Percentiles rank a stretch among this genome's conserved stretches.
Conservation (phyloP, 2,329 filamentous ascomycete species). For the Phialemoniopsis sp. region DNA sequence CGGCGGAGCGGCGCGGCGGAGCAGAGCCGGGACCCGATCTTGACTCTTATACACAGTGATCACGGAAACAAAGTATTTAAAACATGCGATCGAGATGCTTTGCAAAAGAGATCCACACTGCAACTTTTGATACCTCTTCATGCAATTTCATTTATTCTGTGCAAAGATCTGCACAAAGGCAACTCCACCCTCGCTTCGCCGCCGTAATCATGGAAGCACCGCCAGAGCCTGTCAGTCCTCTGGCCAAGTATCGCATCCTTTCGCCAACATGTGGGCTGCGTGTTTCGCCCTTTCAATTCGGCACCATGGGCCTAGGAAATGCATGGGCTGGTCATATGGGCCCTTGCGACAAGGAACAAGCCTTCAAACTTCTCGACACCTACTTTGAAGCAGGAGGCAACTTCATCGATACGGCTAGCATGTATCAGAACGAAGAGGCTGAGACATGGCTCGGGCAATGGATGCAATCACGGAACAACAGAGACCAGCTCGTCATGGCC, state of each 20-base stretch:
- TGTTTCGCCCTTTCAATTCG: constrained; percentile 47
- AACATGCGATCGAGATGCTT: too few species aligned
- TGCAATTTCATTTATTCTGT: too few species aligned
- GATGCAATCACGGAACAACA: constrained; percentile 41
- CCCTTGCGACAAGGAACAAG: constrained; percentile 14
- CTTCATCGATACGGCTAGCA: constrained; percentile 63
- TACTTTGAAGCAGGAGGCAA: constrained; percentile 48
- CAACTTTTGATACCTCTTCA: too few species aligned
- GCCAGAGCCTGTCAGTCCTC: constrained; percentile 29
- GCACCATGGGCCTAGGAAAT: constrained; percentile 39
- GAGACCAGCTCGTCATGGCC: constrained; percentile 49
- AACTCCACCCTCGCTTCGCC: too few species aligned
- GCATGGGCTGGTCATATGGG: constrained; percentile 14
- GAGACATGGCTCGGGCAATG: constrained; percentile 57
- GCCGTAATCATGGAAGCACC: too few species aligned
- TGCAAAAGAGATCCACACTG: too few species aligned
- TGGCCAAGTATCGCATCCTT: constrained; percentile 49
- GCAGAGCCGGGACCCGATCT: too few species aligned
- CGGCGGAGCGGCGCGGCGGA: too few species aligned
- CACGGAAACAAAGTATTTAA: too few species aligned
- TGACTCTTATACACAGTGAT: too few species aligned
- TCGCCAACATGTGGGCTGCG: constrained; percentile 43
- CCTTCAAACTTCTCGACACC: constrained; percentile 18
- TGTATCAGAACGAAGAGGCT: constrained; percentile 54
- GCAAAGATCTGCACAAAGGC: too few species aligned